A percentile compares a stretch with the other conserved stretches of the same genome.
These are phyloP conservation scores for Stagonosporopsis vannaccii DNA, from an alignment of 2,329 filamentous ascomycete species.

Conservation along the genomic window DNA sequence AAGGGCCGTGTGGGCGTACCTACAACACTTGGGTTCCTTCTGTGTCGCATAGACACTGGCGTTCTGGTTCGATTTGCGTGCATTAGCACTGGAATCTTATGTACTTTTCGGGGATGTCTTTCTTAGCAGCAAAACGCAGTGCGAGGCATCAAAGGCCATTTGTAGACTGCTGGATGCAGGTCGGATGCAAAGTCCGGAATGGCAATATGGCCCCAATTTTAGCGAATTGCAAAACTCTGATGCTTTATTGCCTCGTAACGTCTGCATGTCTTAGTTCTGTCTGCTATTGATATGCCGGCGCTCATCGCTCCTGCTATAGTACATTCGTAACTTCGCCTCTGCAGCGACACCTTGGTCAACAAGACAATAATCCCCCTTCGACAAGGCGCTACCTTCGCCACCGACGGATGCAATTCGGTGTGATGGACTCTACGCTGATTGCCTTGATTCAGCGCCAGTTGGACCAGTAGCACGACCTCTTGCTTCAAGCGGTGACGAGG, in stretches of 20 bases:
- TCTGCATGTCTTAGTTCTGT: background rate
- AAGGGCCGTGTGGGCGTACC: constrained; percentile 26
- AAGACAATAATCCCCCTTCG: too few relatives aligned
- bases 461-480: too few relatives aligned
- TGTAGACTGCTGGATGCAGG: background rate
- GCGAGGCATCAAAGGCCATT: background rate
- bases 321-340: too few relatives aligned
- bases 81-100: constrained; percentile 13
- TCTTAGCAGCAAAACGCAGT: background rate
- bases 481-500: too few relatives aligned
- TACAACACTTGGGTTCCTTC: constrained; percentile 16
- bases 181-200: background rate
- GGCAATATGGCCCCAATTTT: background rate
- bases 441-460: too few relatives aligned
- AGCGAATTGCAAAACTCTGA: background rate
- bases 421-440: too few relatives aligned
- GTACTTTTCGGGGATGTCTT: background rate
- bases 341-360: too few relatives aligned
- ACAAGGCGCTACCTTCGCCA: too few relatives aligned
- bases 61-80: constrained; percentile 18
- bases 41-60: constrained; percentile 20
- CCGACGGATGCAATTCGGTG: too few relatives aligned
- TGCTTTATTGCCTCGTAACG: too few relatives aligned
- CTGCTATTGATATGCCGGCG: too few relatives aligned
- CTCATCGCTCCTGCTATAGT: too few relatives aligned